Conservation (phyloP, 768 basidiomycete genomes). For the Suillus subluteus region DNA sequence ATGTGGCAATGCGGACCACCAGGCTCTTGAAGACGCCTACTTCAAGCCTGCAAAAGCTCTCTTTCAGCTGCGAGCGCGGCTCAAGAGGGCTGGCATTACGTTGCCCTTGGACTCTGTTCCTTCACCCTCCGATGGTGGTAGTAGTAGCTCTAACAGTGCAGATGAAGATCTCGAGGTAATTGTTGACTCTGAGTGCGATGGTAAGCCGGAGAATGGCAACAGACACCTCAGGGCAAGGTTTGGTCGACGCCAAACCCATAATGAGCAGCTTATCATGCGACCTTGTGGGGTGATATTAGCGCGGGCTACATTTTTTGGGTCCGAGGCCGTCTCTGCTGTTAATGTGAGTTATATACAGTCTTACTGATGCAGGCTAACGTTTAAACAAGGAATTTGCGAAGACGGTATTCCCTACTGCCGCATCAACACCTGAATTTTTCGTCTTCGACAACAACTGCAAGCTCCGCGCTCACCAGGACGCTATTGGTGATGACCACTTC, state of each 20-base stretch:
- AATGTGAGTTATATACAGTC: slow-evolving; percentile 13
- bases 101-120: too few species aligned
- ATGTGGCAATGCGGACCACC: slow-evolving; percentile 27
- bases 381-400: too few species aligned
- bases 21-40: slow-evolving; percentile 24
- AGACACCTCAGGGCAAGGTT: slow-evolving; percentile 21
- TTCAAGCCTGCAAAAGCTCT: slow-evolving; percentile 25
- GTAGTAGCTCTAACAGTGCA: too few species aligned
- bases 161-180: too few species aligned
- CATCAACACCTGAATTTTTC: too few species aligned
- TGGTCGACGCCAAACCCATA: slow-evolving; percentile 28
- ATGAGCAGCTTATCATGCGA: slow-evolving; percentile 30
- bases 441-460: too few species aligned
- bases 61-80: slow-evolving; percentile 27
- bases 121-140: too few species aligned
- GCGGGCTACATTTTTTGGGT: slow-evolving; percentile 29
- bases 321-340: slow-evolving; percentile 25
- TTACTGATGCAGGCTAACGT: too few species aligned
- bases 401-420: too few species aligned
- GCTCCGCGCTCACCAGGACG: too few species aligned
- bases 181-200: too few species aligned
- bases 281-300: slow-evolving; percentile 32
- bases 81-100: slow-evolving; percentile 14
- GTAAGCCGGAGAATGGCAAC: slow-evolving; percentile 20
- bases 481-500: too few species aligned